Percentiles rank a stretch among this genome's conserved stretches.
phyloP scores from a whole-genome alignment of 495 filamentous ascomycete species.

The Neurospora tetrasperma region DNA sequence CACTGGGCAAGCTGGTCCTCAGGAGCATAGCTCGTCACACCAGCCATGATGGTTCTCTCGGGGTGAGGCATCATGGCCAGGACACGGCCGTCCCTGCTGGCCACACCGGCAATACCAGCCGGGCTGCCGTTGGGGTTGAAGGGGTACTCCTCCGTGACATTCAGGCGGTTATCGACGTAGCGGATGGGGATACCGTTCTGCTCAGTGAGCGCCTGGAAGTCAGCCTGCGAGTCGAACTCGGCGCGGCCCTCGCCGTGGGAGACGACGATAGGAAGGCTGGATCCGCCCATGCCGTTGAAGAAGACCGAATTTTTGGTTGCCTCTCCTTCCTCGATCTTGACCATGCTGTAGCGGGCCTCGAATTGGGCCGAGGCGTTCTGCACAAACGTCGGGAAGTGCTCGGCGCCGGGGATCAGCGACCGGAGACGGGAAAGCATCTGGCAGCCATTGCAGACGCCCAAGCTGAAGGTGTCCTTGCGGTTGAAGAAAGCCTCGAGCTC shows the following conservation, averaged over 20 bases:
- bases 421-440: conserved; percentile 85
- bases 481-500: conserved; percentile 83
- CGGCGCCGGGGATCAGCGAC: conserved; percentile 75
- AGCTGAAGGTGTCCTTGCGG: conserved; percentile 77
- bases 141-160: conserved; percentile 74
- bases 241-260: conserved; percentile 92
- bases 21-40: conserved; percentile 69
- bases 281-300: conserved; percentile 81
- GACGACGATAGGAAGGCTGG: conserved; percentile 73
- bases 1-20: conserved; percentile 53
- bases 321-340: conserved; percentile 56
- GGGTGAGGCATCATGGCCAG: conserved; percentile 96
- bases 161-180: conserved; percentile 72
- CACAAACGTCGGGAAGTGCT: conserved; percentile 80
- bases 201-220: conserved; percentile 46
- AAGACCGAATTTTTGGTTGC: conserved; percentile 63
- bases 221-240: conserved; percentile 47
- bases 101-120: conserved; percentile 73
- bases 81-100: conserved; percentile 72
- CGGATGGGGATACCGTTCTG: conserved; percentile 58
- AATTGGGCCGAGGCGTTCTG: conserved; percentile 84
- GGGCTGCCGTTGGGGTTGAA: conserved; percentile 91
- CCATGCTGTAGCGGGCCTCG: conserved; percentile 84
- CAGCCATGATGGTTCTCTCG: conserved; percentile 78
- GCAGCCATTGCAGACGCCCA: conserved; percentile 96